A percentile compares a stretch with the other conserved stretches of the same genome.
phyloP scores from a whole-genome alignment of 225 moss, liverwort and hornwort species.

The Anthoceros angustus region DNA sequence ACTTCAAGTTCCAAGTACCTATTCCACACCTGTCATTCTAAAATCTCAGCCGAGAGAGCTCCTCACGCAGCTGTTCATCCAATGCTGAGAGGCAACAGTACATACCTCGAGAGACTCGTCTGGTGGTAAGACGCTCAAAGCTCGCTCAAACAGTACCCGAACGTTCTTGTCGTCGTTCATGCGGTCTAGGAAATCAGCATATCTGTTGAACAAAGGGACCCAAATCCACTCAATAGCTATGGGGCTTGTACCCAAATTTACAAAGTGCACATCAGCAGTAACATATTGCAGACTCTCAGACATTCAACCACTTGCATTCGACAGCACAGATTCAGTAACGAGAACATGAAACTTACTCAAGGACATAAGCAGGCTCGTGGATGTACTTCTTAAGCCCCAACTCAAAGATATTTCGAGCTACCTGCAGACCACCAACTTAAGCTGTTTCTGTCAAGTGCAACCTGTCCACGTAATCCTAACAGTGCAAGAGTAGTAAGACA shows the following conservation, averaged over 20 bases:
- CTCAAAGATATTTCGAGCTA: constrained; percentile 97
- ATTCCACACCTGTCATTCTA: constrained; percentile 64
- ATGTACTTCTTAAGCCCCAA: constrained; percentile 95
- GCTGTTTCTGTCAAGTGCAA: background rate
- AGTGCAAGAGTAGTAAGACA: background rate
- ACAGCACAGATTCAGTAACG: background rate
- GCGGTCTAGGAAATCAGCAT: constrained; percentile 92
- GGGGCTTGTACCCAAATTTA: background rate
- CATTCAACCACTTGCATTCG: background rate
- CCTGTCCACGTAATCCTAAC: background rate
- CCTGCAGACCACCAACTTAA: constrained; percentile 33
- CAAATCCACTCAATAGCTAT: background rate
- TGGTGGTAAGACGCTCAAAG: constrained; percentile 73
- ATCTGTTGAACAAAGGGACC: constrained; percentile 22
- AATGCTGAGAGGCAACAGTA: background rate
- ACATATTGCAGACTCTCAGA: background rate
- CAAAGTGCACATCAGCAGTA: background rate
- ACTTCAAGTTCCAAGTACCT: constrained; percentile 85
- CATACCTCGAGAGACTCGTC: constrained; percentile 80
- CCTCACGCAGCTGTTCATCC: background rate
- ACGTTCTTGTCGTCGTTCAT: constrained; percentile 99
- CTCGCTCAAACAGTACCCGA: constrained; percentile 93
- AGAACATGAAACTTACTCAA: constrained; percentile 52
- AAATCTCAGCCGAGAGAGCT: background rate
- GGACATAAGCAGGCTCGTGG: constrained; percentile 79